phyloP scores from a whole-genome alignment of 1,284 basidiomycete species.

The Ustilago curta region DNA sequence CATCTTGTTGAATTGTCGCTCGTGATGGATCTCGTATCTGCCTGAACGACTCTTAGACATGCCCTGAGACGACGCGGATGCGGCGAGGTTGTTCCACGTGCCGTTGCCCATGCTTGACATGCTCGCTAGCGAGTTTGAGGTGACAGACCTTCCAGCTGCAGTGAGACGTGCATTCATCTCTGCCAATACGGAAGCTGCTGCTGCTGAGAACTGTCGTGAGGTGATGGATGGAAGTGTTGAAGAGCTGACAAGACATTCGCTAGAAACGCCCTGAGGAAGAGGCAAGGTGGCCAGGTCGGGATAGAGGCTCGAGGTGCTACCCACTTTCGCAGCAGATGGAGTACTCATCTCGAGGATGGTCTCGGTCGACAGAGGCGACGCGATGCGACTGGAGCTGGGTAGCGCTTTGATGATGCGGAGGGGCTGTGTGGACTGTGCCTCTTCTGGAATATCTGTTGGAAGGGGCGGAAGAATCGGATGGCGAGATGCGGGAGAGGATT shows the following conservation, averaged over 20 bases:
- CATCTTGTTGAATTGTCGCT: slow-evolving; percentile 54
- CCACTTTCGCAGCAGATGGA: background rate
- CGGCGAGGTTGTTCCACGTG: slow-evolving; percentile 25
- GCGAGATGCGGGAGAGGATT: slow-evolving; percentile 7
- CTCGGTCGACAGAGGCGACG: slow-evolving; percentile 34
- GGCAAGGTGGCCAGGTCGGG: slow-evolving; percentile 31
- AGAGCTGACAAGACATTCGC: slow-evolving; percentile 30
- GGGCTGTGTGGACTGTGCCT: slow-evolving; percentile 27
- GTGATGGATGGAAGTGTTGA: slow-evolving; percentile 46
- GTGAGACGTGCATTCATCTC: slow-evolving; percentile 57
- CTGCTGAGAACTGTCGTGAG: slow-evolving; percentile 44
- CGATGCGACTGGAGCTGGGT: slow-evolving; percentile 31
- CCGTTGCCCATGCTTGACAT: slow-evolving; percentile 38
- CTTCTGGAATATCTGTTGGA: background rate
- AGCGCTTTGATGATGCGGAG: slow-evolving; percentile 54
- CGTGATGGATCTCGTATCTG: slow-evolving; percentile 52
- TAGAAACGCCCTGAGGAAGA: slow-evolving; percentile 28
- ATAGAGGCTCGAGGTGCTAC: slow-evolving; percentile 28
- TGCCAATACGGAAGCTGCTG: slow-evolving; percentile 49
- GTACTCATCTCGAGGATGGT: slow-evolving; percentile 40
- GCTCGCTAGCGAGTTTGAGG: slow-evolving; percentile 29
- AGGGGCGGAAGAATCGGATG: slow-evolving; percentile 14
- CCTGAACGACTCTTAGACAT: slow-evolving; percentile 38
- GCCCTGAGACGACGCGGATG: slow-evolving; percentile 29
- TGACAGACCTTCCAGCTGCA: slow-evolving; percentile 39